Percentiles rank a stretch among this genome's conserved stretches.
phyloP scores from a whole-genome alignment of 805 yeast genomes.

The Torulaspora gathmanii region DNA sequence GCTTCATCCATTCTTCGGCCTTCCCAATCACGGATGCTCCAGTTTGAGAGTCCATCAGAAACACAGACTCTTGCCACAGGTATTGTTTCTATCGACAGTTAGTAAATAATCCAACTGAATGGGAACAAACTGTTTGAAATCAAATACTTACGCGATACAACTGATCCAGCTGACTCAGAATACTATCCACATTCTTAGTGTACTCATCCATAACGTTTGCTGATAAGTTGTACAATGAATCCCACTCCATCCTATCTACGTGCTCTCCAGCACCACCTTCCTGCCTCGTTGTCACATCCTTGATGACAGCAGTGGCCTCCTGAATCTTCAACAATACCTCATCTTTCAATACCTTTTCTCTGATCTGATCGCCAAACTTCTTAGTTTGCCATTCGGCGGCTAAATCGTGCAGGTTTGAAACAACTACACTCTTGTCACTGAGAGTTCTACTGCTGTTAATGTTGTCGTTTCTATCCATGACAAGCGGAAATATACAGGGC shows the following conservation, averaged over 20 bases:
- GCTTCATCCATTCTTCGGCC: slow-evolving; percentile 30
- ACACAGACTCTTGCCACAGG: slow-evolving; percentile 36
- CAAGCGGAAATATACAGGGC: background rate
- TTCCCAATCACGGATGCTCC: slow-evolving; percentile 27
- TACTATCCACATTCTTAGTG: slow-evolving; percentile 25
- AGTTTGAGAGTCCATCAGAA: slow-evolving; percentile 31
- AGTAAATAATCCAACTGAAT: background rate
- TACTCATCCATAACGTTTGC: slow-evolving; percentile 31
- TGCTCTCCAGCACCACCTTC: slow-evolving; percentile 4
- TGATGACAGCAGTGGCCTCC: slow-evolving; percentile 17
- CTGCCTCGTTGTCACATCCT: slow-evolving; percentile 7
- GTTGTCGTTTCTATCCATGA: background rate
- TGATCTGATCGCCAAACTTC: slow-evolving; percentile 11
- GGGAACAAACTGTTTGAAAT: background rate
- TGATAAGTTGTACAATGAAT: slow-evolving; percentile 28
- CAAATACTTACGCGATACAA: slow-evolving; percentile 24
- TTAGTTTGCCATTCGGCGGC: slow-evolving; percentile 29
- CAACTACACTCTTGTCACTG: background rate
- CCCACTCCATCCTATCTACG: slow-evolving; percentile 29
- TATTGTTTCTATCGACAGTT: slow-evolving; percentile 20
- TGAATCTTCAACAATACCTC: slow-evolving; percentile 18
- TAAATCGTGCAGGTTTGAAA: slow-evolving; percentile 12
- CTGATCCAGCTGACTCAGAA: slow-evolving; percentile 22
- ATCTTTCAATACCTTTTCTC: slow-evolving; percentile 16
- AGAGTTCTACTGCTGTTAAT: background rate